Evolutionary conservation across 257 asterid genomes (phyloP), one percentile per base, ranked within the genome.

Genomic region (Cruciata laevipes): DNA sequence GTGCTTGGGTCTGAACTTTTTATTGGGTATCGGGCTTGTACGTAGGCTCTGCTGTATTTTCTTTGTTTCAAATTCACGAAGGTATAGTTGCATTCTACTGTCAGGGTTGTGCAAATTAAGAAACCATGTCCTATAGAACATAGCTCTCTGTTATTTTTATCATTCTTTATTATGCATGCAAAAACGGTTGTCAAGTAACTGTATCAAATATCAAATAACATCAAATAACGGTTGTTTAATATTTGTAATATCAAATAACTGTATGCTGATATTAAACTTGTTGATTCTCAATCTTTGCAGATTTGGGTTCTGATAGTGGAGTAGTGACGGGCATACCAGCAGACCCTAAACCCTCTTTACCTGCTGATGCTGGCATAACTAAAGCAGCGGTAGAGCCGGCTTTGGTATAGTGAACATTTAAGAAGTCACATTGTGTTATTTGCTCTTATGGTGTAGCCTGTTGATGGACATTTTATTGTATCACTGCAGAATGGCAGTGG

Each of bases 231-330:
- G 9, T 32, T 57, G 27, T 20, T 16, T 2, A 58, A 20, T 12
- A 37, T n/a, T 8, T 60, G n/a, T n/a, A n/a, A 60, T 13, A 27
- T 60, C 27, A n/a, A n/a, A n/a, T 23, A 20, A 55, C 16, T n/a
- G n/a, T n/a, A n/a, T n/a, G n/a, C n/a, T 5, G 20, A 12, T 52
- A 32, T 6, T 27, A 10, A 40, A 25, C 32, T 6, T 31, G 7
- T 37, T 30, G 27, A 55, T 49, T 27, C 35, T 16, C 21, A 21
- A 49, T 61, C 70, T 38, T 24, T 76, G 78, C 80, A 87, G 95
- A 87, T 67, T 78, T 84, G 4, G 87, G 71, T 42, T 80, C 87
- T 25, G 84, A 76, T 70, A 71, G 81, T 68, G 92, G 83, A 57
- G 82, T 83, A 63, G 86, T 75, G 67, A 70, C 78, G 53, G 82